Base-by-base conservation (phyloP, 495 filamentous ascomycete genomes). In the Cudoniella acicularis region DNA sequence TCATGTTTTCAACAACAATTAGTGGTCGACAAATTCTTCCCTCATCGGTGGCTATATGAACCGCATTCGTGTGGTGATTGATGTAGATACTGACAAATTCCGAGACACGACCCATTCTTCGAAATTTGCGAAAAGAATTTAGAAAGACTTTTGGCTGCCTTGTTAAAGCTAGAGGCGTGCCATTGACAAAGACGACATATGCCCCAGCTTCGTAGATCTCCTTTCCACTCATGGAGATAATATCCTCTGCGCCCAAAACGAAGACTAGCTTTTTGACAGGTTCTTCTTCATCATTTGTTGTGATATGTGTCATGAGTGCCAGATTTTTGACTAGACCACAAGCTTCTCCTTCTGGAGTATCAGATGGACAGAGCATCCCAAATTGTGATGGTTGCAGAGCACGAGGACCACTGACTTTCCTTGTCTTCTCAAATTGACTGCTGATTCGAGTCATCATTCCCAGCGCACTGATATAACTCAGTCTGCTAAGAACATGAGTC, bases 381-480 rank as follows among this genome's bases (percentile, higher is more conserved):
- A 96, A 99, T 61, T 98, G 92, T 0, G 95, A 98, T 10, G 94
- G 90, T 69, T 99, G 94, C 16, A 99, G 78, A 10, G 95, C 94
- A 78, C 94, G 86, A 64, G 94, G 94, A 54, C 95, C 95, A 67
- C 84, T 88, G 62, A 99, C 90, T 70, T 99, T 99, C 63, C 94
- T 77, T 1, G 93, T 96, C 79, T 98, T 98, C 69, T 98, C 94
- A 69, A 99, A 98, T 75, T 98, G 94, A 82, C 89, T 95, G 75
- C 86, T 92, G 64, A 98, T 98, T 65, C 94, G 85, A 10, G 95
- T 98, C 95, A 99, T 98, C 95, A 98, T 98, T 56, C 95, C 95
- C n/a, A 99, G 81, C 10, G 95, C 95, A 64, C 88, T 90, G 74
- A 98, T 96, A 67, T 96, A 99, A 70, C 92, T 97, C 47, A 98